Evolutionary conservation across 495 filamentous ascomycete genomes (phyloP).

Genomic region (Umbilicaria muhlenbergii): DNA sequence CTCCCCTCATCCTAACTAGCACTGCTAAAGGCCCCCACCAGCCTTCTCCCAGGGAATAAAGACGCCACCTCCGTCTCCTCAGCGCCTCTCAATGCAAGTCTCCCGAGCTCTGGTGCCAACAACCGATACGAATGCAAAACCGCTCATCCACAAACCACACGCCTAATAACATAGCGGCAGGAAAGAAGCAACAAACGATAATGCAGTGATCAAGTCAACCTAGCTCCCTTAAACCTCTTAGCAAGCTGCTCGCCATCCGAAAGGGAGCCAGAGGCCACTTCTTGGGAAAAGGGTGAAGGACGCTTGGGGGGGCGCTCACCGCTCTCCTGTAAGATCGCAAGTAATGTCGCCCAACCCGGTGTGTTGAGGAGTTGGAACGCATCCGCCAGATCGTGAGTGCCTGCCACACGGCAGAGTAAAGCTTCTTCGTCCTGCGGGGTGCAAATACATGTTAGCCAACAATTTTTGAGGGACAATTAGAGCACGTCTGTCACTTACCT

Average conservation of each 20-base stretch:
- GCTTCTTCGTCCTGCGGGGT: slow-evolving; percentile 66
- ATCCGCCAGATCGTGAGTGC: slow-evolving; percentile 57
- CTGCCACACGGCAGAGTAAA: slow-evolving; percentile 71
- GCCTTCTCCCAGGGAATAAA: too few species aligned
- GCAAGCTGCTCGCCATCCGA: slow-evolving; percentile 63
- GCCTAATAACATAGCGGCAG: too few species aligned
- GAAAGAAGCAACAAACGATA: too few species aligned
- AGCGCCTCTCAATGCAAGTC: too few species aligned
- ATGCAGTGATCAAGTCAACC: slow-evolving; percentile 44
- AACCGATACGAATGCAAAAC: too few species aligned
- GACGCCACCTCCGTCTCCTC: too few species aligned
- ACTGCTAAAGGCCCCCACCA: too few species aligned
- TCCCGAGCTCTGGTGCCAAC: too few species aligned
- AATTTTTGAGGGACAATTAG: too few species aligned
- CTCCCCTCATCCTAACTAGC: too few species aligned
- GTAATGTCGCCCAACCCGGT: slow-evolving; percentile 80
- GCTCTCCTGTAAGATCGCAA: slow-evolving; percentile 84
- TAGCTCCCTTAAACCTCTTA: slow-evolving; percentile 98
- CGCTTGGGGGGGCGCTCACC: slow-evolving; percentile 92
- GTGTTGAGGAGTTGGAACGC: slow-evolving; percentile 69
- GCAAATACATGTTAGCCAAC: not conserved
- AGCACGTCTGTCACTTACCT: slow-evolving; percentile 43
- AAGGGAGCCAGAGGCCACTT: slow-evolving; percentile 18
- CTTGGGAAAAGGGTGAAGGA: slow-evolving; percentile 28
- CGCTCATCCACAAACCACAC: too few species aligned